Conservation (phyloP, 768 basidiomycete genomes). For the Dioszegia aurantiaca region DNA sequence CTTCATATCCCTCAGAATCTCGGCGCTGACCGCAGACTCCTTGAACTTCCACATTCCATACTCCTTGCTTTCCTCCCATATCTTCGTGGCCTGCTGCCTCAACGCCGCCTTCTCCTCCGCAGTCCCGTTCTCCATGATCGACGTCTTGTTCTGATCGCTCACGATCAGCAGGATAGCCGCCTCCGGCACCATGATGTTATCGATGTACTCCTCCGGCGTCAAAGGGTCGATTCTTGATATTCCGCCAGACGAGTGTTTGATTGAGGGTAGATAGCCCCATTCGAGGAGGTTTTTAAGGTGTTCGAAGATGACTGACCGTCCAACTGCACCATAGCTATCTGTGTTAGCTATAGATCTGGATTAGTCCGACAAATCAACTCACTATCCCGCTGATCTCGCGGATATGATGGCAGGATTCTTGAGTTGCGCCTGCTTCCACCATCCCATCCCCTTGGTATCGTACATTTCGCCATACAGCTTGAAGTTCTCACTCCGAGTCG, state of each 20-base stretch:
- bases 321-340: conserved; percentile 37
- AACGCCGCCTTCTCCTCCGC: conserved; percentile 62
- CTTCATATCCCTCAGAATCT: conserved; percentile 10
- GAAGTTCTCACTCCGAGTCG: conserved; percentile 24
- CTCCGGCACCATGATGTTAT: conserved; percentile 85
- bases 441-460: conserved; percentile 21
- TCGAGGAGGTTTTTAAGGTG: conserved; percentile 28
- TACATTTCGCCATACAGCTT: conserved; percentile 15
- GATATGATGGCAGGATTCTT: background rate
- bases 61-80: conserved; percentile 70
- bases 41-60: conserved; percentile 88
- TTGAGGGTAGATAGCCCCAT: conserved; percentile 20
- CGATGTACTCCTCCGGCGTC: conserved; percentile 70
- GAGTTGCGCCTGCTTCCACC: conserved; percentile 5
- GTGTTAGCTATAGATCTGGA: conserved; percentile 3
- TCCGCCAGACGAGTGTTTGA: conserved; percentile 1
- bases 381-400: conserved; percentile 34
- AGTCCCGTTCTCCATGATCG: conserved; percentile 47
- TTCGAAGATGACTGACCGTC: conserved; percentile 22
- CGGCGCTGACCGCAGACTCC: conserved; percentile 52
- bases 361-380: conserved; percentile 18
- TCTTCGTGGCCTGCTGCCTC: conserved; percentile 31
- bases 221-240: conserved; percentile 55
- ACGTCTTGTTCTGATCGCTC: conserved; percentile 60
- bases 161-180: conserved; percentile 76